Base-by-base conservation (phyloP, 2,329 filamentous ascomycete species). In the Apiospora koreana region DNA sequence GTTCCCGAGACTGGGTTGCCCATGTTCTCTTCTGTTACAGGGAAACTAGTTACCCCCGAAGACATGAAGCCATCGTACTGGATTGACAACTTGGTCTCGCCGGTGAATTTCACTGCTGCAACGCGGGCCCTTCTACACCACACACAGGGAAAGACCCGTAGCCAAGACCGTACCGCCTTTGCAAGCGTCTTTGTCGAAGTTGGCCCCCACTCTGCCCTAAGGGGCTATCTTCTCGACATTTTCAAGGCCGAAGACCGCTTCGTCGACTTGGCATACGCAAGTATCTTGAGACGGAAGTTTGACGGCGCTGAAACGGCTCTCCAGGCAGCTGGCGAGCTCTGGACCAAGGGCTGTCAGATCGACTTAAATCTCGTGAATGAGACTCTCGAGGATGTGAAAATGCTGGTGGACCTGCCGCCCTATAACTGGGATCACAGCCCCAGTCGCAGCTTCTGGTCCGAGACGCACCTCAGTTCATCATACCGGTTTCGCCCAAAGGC, bases 341-440 rank as follows among this genome's bases (percentile, higher is more conserved):
- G 73, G 74, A 23, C 41, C 12, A 67, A 68, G 50, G 75, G 75
- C 10, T 73, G 65, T 25, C 64, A 71, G 6, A 41, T 78, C 7
- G 68, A 38, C 7, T 71, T 77, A 71, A 58, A 66, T n/a, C 71
- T 70, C 72, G 74, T 73, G 41, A 72, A 73, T 31, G 73, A 69
- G 8, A 74, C 74, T 28, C 38, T 68, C 7, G 68, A 71, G 43
- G 23, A 23, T 5, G 28, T 73, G 6, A 74, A 76, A 65, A 71
- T 82, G 31, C 77, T 88, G 2, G 74, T 80, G 0, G 82, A 85
- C 70, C 75, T 89, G 43, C 87, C 87, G 1, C 79, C 81, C 0
- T 89, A 89, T 71, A 81, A 84, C 2, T 89, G 87, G 86, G 86
- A 88, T 35, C 87, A 88, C 71, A 48, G 66, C n/a, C 45, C 43